Evolutionary conservation across 2,329 filamentous ascomycete species (phyloP), one percentile per base, ranked within the genome.

Genomic region (Bipolaris bicolor): DNA sequence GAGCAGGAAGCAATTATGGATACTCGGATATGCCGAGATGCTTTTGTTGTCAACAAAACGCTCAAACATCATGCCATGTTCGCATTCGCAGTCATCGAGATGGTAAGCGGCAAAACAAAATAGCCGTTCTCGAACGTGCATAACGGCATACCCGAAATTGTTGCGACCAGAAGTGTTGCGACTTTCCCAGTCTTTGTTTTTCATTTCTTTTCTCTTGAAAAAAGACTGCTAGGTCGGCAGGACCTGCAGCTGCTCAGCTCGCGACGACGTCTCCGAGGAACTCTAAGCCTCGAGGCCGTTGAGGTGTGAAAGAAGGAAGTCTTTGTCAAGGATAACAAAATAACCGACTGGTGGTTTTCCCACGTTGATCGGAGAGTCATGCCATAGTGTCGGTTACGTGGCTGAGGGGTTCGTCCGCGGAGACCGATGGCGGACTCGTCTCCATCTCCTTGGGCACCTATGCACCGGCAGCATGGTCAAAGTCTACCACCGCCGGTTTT

Each of bases 11-110:
- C 29, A 46, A 18, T 16, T 10, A 20, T 18, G 26, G 18, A 44
- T 43, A 41, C 18, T 37, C 22, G 24, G 13, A 3, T n/a, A 31
- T 16, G 22, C 34, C 15, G 2, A 11, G n/a, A 5, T 54, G 37
- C 26, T 43, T 34, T 43, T 49, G 36, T 49, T 49, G 36, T 26
- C 37, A 36, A 43, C 29, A 46, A 46, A 46, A 46, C 16, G 16
- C 43, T 46, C 26, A 46, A 46, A 46, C 43, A 46, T 46, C 43
- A 46, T 46, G 43, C 43, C 43, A 46, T 31, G 11, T 29, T 33
- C 16, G 5, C 16, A 46, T 29, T 46, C 16, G 5, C 16, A 46
- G 16, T 29, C 43, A 46, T 20, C 29, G 26, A 22, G 29, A 20
- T 22, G 43, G 43, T 22, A 33, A 15, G 10, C 26, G 43, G 26